Evolutionary conservation across 1,139 yeast species (phyloP).

Genomic region (Geotrichum reessii): DNA sequence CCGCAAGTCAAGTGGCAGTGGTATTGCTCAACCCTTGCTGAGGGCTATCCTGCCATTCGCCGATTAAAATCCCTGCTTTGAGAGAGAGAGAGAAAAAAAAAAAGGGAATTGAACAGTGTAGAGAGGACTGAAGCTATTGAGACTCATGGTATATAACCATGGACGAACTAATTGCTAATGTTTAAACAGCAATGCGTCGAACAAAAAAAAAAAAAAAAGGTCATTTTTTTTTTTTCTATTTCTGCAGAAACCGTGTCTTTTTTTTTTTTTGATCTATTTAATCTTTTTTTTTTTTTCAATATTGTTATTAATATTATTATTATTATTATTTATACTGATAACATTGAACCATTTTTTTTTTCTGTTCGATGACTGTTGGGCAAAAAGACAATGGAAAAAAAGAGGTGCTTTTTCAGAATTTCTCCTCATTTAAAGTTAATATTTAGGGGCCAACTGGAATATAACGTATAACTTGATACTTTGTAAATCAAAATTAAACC

Average conservation of each 20-base stretch:
- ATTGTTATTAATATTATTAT: background rate
- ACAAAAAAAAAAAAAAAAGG: background rate
- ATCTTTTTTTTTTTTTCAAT: too few species aligned
- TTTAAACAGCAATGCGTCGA: background rate
- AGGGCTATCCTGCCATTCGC: constrained; percentile 4
- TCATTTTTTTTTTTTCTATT: background rate
- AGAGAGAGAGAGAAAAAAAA: too few species aligned
- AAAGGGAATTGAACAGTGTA: too few species aligned
- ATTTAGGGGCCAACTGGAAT: too few species aligned
- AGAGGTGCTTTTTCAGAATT: too few species aligned
- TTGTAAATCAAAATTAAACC: too few species aligned
- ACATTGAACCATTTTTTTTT: background rate
- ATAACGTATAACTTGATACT: too few species aligned
- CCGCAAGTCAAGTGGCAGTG: background rate
- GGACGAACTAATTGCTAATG: background rate
- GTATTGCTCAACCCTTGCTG: background rate
- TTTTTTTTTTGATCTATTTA: background rate
- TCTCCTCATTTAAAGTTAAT: too few species aligned
- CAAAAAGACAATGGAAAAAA: too few species aligned
- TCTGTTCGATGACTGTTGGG: background rate
- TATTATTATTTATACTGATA: background rate
- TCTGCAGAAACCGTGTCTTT: background rate
- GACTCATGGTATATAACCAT: too few species aligned
- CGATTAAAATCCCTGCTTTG: background rate
- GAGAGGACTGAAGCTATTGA: too few species aligned